Percentiles rank a stretch among this genome's conserved stretches.
These are phyloP conservation scores for Saccharomycopsis schoenii DNA, from an alignment of 805 yeast genomes.

Conservation along the genomic window DNA sequence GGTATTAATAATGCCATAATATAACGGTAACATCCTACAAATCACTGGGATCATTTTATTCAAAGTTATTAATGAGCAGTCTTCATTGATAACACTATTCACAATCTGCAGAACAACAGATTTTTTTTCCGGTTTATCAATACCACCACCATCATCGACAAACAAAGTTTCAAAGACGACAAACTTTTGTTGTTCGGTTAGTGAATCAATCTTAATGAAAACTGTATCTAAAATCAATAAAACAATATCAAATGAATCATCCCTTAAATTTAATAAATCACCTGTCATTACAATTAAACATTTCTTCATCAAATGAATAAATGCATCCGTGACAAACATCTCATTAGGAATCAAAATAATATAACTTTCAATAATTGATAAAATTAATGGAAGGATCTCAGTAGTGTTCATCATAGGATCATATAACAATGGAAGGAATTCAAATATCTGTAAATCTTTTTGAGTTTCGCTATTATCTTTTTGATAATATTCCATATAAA, in stretches of 20 bases:
- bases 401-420: constrained; percentile 61
- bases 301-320: constrained; percentile 27
- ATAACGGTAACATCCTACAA: constrained; percentile 6
- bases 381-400: constrained; percentile 56
- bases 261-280: constrained; percentile 54
- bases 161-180: constrained; percentile 19
- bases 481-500: constrained; percentile 46
- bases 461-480: constrained; percentile 19
- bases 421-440: constrained; percentile 41
- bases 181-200: constrained; percentile 22
- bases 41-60: constrained; percentile 16
- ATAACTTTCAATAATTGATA: constrained; percentile 57
- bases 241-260: constrained; percentile 53
- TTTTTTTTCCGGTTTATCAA: not conserved
- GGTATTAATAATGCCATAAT: not conserved
- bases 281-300: constrained; percentile 41
- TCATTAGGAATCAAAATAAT: constrained; percentile 36
- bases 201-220: constrained; percentile 28
- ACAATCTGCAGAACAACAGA: constrained; percentile 23
- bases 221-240: constrained; percentile 45
- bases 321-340: constrained; percentile 28
- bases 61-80: constrained; percentile 25
- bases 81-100: constrained; percentile 22
- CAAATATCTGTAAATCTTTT: constrained; percentile 28
- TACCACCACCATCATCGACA: not conserved